Evolutionary conservation across 2,329 filamentous ascomycete genomes (phyloP), one percentile per base, ranked within the genome.

Genomic region (Colletotrichum tropicale): DNA sequence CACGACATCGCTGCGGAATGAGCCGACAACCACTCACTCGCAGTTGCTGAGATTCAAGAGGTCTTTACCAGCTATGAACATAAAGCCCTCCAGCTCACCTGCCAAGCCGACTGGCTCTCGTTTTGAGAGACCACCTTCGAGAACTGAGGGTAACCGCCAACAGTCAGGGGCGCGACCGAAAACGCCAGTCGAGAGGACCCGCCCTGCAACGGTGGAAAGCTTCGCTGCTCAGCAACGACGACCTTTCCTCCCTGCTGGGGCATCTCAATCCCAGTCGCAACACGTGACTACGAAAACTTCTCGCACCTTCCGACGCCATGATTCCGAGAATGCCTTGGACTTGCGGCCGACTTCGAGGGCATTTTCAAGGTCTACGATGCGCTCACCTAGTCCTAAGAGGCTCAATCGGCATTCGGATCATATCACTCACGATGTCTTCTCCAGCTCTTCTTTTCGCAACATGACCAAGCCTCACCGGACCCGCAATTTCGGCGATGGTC

Each of bases 401-500:
- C 85, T 75, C 32, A 72, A 78, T 62, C 89, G 91, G 43, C 77
- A 79, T 66, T 75, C 75, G 13, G 75, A 79, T 24, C 78, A 80
- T 26, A 79, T 78, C 12, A 64, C 77, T 18, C 76, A 76, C 52
- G 74, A 79, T 66, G 71, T 75, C 21, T 69, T 69, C 32, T 43
- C 55, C 21, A 69, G 55, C 34, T n/a, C 69, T 24, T 76, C 77
- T 48, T 78, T 70, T 73, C 77, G 70, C 69, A 76, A 69, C 58
- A 71, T 76, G 74, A 80, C 69, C 66, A 78, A 78, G 71, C 78
- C 78, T 26, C 78, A 77, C 55, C 89, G 92, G 55, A 88, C 89
- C 75, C 90, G 93, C 61, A 92, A 95, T 80, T 99, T 98, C 85
- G 97, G 97, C 15, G 95, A 98, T 83, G 97, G 97, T 18, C 94